These are phyloP conservation scores for Thalassiosira hispida DNA, from an alignment of 352 stramenopile genomes.

Conservation along the genomic window DNA sequence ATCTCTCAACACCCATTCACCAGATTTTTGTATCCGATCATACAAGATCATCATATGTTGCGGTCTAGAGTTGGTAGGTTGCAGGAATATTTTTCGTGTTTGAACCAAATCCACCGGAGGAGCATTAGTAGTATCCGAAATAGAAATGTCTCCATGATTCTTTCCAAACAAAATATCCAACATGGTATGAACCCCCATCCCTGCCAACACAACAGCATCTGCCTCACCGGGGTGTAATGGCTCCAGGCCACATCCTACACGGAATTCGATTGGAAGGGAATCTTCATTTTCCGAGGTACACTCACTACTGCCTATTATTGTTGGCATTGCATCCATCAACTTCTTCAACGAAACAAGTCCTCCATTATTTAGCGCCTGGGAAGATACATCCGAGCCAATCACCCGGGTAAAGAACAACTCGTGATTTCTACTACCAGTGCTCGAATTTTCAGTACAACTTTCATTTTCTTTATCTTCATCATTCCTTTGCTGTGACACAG, in stretches of 20 bases:
- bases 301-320: constrained; percentile 8
- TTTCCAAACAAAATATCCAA: constrained; percentile 59
- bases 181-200: constrained; percentile 80
- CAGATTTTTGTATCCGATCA: constrained; percentile 47
- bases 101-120: constrained; percentile 46
- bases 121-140: background rate
- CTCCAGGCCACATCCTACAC: constrained; percentile 66
- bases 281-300: constrained; percentile 2
- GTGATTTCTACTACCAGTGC: no score
- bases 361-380: constrained; percentile 61
- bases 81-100: constrained; percentile 60
- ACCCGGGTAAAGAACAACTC: constrained; percentile 57
- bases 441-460: no score
- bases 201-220: constrained; percentile 74
- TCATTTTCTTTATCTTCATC: constrained; percentile 15
- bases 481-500: background rate
- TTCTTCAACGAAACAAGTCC: constrained; percentile 43
- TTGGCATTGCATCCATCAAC: constrained; percentile 27
- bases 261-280: constrained; percentile 63
- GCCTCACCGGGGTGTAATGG: constrained; percentile 57
- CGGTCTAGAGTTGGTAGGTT: constrained; percentile 75
- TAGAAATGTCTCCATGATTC: background rate
- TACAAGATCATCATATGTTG: constrained; percentile 66
- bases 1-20: constrained; percentile 53
- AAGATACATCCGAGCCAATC: constrained; percentile 73